phyloP scores from a whole-genome alignment of 768 basidiomycete species.

The Podaxis sp. region DNA sequence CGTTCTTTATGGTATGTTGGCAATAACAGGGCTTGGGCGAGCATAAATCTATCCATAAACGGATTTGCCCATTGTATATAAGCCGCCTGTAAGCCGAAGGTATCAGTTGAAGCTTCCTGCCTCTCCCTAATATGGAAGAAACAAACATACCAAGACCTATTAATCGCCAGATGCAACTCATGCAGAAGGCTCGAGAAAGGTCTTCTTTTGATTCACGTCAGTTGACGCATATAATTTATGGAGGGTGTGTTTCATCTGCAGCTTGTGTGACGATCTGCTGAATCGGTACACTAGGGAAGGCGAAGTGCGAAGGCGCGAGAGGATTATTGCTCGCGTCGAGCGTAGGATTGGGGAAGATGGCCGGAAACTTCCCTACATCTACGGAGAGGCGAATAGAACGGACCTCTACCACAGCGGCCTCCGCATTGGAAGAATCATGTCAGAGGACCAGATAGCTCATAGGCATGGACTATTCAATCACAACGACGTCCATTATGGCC shows the following conservation, averaged over 20 bases:
- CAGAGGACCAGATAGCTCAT: conserved; percentile 21
- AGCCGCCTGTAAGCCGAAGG: neutral
- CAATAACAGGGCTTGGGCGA: too few relatives aligned
- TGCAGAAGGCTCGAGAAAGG: conserved; percentile 17
- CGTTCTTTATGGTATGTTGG: too few relatives aligned
- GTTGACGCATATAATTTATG: conserved; percentile 20
- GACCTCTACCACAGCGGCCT: conserved; percentile 25
- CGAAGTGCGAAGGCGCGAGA: conserved; percentile 2
- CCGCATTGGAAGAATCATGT: conserved; percentile 20
- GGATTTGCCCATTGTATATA: neutral
- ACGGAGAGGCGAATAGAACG: conserved; percentile 22
- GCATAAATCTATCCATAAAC: too few relatives aligned
- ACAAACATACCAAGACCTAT: neutral
- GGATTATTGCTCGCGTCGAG: conserved; percentile 18
- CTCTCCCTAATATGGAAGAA: neutral
- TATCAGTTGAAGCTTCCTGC: neutral
- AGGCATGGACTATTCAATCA: conserved; percentile 18
- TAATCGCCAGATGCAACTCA: conserved; percentile 18
- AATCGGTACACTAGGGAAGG: neutral
- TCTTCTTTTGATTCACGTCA: conserved; percentile 18
- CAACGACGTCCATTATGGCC: conserved; percentile 18
- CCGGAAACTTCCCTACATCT: conserved; percentile 16
- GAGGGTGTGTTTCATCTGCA: conserved; percentile 15
- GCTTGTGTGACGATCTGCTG: neutral
- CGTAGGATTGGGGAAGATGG: conserved; percentile 16